Evolutionary conservation across 1,284 basidiomycete species (phyloP), one percentile per base, ranked within the genome.

Genomic region (Leccinum holopus): DNA sequence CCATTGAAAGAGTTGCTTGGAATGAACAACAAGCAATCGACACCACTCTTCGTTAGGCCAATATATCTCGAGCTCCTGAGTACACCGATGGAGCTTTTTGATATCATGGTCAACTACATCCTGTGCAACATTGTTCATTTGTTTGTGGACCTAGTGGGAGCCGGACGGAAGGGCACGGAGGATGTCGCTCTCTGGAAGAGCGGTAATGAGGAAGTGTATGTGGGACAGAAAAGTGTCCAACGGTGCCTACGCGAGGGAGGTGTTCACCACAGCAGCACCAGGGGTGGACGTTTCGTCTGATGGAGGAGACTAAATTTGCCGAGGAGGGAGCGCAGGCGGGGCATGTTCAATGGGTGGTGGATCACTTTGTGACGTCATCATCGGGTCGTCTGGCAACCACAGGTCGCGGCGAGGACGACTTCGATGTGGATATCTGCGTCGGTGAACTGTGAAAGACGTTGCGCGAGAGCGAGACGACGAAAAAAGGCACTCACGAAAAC

Each of bases 401-500:
- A 37, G 72, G 66, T 30, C 65, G 67, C 21, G 72, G 12, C 5
- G 70, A 57, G 1, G 64, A 65, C 2, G 63, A 28, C 28, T 28
- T 28, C 28, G 28, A 28, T 28, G 28, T 28, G 28, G 28, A 28
- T 28, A 28, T 28, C 21, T 21, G 63, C 11, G 37, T 37, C n/a
- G 59, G 49, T n/a, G 55, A 59, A 2, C 73, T 75, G 35, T 5
- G 21, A 58, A 51, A 57, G 12, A 9, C 1, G 52, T 56, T 16
- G 54, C 30, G 8, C 30, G 30, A 30, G 30, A 30, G 37, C 1
- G 35, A n/a, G 18, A 25, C 28, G 44, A 39, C 39, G 28, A 59
- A 52, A 18, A n/a, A 16, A 21, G 59, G 28, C 11, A 81, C 85
- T 81, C 74, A 88, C 86, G 79, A 75, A 60, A 82, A 83, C 71